A percentile compares a stretch with the other conserved stretches of the same genome.
These are phyloP conservation scores for Tetrahymena borealis DNA, from an alignment of 73 alveolate species.

Conservation along the genomic window DNA sequence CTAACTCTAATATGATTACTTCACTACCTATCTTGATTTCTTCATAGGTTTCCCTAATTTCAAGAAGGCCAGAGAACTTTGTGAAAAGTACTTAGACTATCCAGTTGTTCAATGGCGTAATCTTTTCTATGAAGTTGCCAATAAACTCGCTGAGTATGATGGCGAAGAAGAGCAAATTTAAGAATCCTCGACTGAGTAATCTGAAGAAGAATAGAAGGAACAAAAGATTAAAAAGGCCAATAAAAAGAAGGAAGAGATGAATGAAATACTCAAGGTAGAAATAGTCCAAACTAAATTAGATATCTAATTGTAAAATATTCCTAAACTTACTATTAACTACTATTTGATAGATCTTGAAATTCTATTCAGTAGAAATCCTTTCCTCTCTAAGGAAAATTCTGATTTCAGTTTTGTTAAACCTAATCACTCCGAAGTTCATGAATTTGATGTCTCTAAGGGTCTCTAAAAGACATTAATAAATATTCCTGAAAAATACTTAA, in stretches of 20 bases:
- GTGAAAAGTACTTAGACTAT: constrained; percentile 61
- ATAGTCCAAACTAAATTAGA: constrained; percentile 46
- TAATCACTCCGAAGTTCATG: constrained; percentile 20
- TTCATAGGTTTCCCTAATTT: constrained; percentile 57
- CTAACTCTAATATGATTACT: constrained; percentile 57
- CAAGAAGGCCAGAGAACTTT: constrained; percentile 62
- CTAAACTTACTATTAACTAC: constrained; percentile 50
- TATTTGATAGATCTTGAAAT: constrained; percentile 79
- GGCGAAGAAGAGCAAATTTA: constrained; percentile 51
- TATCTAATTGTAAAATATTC: constrained; percentile 56
- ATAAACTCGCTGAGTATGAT: constrained; percentile 62
- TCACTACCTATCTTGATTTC: constrained; percentile 66
- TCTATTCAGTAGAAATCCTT: constrained; percentile 83
- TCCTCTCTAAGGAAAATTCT: constrained; percentile 59
- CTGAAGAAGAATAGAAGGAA: constrained; percentile 31
- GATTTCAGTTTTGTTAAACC: constrained; percentile 81
- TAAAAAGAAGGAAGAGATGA: constrained; percentile 51
- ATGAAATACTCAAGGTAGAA: constrained; percentile 52
- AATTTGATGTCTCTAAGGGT: background rate
- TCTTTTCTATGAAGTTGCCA: constrained; percentile 63
- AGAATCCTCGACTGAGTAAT: constrained; percentile 30
- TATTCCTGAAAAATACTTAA: constrained; percentile 66
- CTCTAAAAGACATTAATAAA: background rate
- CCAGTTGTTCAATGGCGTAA: constrained; percentile 80
- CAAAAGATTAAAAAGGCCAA: constrained; percentile 33